These are phyloP conservation scores for Daldinia loculata DNA, from an alignment of 495 filamentous ascomycete species.

Conservation along the genomic window DNA sequence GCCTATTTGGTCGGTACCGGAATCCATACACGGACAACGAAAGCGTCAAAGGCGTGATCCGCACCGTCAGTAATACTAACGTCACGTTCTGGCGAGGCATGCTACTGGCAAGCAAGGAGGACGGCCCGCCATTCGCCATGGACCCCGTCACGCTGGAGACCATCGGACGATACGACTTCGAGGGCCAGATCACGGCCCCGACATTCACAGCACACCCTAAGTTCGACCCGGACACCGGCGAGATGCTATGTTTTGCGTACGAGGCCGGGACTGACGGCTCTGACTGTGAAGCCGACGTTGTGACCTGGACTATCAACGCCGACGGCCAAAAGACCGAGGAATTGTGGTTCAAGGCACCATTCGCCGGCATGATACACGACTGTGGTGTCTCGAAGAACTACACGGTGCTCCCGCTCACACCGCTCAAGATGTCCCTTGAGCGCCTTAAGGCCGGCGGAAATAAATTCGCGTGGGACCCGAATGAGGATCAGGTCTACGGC, in stretches of 20 bases:
- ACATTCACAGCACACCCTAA: constrained; percentile 72
- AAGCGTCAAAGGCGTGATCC: constrained; percentile 57
- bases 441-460: constrained; percentile 63
- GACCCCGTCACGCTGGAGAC: constrained; percentile 65
- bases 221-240: constrained; percentile 64
- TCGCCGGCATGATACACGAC: constrained; percentile 67
- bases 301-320: constrained; percentile 54
- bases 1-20: constrained; percentile 62
- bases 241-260: constrained; percentile 66
- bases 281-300: constrained; percentile 58
- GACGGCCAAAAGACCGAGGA: constrained; percentile 57
- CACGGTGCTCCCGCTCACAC: constrained; percentile 61
- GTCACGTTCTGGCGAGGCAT: constrained; percentile 61
- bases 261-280: constrained; percentile 58
- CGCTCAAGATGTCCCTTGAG: constrained; percentile 60
- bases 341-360: constrained; percentile 60
- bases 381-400: constrained; percentile 62
- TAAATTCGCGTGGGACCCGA: constrained; percentile 64
- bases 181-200: constrained; percentile 61
- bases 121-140: constrained; percentile 64
- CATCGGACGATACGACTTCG: constrained; percentile 62
- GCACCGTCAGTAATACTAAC: constrained; percentile 65
- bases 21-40: constrained; percentile 65
- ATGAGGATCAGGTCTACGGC: constrained; percentile 61
- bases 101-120: constrained; percentile 65